phyloP scores from a whole-genome alignment of 768 basidiomycete genomes.

The Mycena alexandri region DNA sequence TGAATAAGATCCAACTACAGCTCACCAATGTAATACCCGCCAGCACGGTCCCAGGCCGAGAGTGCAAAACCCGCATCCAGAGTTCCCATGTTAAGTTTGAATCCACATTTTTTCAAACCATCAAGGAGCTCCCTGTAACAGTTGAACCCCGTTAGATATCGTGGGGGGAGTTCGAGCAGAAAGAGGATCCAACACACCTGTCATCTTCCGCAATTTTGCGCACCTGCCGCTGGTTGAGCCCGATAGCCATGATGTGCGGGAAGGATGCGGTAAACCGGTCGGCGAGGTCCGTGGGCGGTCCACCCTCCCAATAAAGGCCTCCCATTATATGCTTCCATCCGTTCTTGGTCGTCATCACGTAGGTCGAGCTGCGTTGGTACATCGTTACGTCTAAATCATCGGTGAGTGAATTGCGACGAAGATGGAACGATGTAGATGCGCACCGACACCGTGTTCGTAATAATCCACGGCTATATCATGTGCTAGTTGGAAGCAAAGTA shows the following conservation, averaged over 20 bases:
- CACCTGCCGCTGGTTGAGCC: slow-evolving; percentile 49
- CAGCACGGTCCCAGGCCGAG: slow-evolving; percentile 53
- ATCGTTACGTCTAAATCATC: slow-evolving; percentile 46
- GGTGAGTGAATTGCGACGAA: background rate
- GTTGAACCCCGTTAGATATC: background rate
- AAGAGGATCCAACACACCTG: slow-evolving; percentile 43
- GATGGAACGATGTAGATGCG: background rate
- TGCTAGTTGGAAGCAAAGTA: background rate
- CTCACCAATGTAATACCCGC: slow-evolving; percentile 75
- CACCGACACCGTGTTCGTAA: slow-evolving; percentile 29
- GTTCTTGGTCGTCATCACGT: slow-evolving; percentile 55
- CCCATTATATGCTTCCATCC: slow-evolving; percentile 37
- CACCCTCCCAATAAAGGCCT: slow-evolving; percentile 50
- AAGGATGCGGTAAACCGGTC: slow-evolving; percentile 53
- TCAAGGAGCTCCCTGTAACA: slow-evolving; percentile 57
- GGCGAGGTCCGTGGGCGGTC: slow-evolving; percentile 53
- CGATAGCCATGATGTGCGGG: slow-evolving; percentile 43
- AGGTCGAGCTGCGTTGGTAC: slow-evolving; percentile 59
- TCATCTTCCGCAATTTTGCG: slow-evolving; percentile 57
- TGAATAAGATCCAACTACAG: too few relatives aligned
- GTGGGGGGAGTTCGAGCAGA: too few relatives aligned
- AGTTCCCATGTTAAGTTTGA: slow-evolving; percentile 57
- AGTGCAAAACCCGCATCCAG: slow-evolving; percentile 58
- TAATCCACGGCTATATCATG: slow-evolving; percentile 32
- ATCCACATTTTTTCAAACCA: slow-evolving; percentile 61